Conservation (phyloP, 176 grass and related monocot genomes). For the Poa pratensis region DNA sequence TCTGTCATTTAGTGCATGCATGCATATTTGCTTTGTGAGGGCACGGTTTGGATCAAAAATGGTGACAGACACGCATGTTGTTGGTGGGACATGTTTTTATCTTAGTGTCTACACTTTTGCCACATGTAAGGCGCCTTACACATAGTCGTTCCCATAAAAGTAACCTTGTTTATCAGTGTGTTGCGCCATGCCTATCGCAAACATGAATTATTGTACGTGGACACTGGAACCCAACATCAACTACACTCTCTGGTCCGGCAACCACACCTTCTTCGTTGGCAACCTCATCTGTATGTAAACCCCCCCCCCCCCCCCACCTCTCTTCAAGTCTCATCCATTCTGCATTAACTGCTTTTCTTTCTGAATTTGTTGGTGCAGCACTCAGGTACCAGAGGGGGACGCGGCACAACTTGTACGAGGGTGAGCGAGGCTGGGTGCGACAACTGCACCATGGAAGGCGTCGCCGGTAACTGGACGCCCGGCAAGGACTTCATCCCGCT, state of each 20-base stretch:
- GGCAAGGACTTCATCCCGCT: constrained; percentile 90
- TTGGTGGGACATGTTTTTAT: too few relatives aligned
- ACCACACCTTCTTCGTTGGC: constrained; percentile 76
- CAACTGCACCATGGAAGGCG: constrained; percentile 81
- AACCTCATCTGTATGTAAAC: constrained; percentile 88
- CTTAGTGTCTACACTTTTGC: too few relatives aligned
- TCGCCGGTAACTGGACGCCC: constrained; percentile 86
- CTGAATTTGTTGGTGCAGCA: constrained; percentile 38
- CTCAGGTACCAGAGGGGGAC: constrained; percentile 85
- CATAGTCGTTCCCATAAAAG: too few relatives aligned
- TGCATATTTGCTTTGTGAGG: too few relatives aligned
- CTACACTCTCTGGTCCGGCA: constrained; percentile 76
- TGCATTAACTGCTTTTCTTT: too few relatives aligned
- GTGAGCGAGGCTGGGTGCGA: constrained; percentile 88
- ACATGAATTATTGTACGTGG: too few relatives aligned
- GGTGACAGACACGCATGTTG: too few relatives aligned
- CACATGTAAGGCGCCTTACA: too few relatives aligned
- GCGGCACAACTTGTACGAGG: constrained; percentile 86
- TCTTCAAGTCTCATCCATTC: not conserved
- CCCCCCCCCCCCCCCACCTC: not conserved
- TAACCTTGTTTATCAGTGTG: too few relatives aligned
- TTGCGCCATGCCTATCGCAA: too few relatives aligned
- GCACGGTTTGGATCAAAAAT: too few relatives aligned
- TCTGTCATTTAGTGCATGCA: too few relatives aligned
- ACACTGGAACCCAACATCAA: constrained; percentile 92